Evolutionary conservation across 768 basidiomycete species (phyloP).

Genomic region (Tricholoma bakamatsutake): DNA sequence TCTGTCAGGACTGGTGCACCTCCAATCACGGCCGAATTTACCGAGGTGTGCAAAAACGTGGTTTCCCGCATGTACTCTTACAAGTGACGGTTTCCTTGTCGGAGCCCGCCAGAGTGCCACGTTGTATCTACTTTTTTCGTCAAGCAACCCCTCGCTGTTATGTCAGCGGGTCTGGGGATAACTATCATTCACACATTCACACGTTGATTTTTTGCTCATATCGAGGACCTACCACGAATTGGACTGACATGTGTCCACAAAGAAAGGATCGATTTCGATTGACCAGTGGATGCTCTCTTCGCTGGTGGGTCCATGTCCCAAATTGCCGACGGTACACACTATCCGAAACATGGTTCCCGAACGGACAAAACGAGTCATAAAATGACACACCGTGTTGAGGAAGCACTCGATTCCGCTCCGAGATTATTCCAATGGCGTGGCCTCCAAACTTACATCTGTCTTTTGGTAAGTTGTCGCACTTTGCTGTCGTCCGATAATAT

Average conservation of each 20-base stretch:
- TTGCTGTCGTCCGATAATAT: neutral
- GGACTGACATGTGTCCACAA: neutral
- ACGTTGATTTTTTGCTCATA: neutral
- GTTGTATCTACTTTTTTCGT: neutral
- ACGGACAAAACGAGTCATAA: neutral
- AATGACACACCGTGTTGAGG: neutral
- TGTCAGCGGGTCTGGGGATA: neutral
- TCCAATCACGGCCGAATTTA: neutral
- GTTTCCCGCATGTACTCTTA: neutral
- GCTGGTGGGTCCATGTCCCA: neutral
- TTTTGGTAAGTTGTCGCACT: neutral
- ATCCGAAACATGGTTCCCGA: neutral
- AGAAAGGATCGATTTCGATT: neutral
- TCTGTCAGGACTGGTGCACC: neutral
- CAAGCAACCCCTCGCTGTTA: neutral
- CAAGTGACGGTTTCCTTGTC: neutral
- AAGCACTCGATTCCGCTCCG: neutral
- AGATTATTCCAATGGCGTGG: neutral
- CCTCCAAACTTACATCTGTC: no score
- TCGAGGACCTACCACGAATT: neutral
- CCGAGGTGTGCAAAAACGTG: conserved; percentile 2
- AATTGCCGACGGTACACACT: neutral
- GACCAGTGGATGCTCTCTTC: neutral
- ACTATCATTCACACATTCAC: neutral
- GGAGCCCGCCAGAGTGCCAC: neutral